Evolutionary conservation across 352 stramenopile genomes (phyloP), one percentile per base, ranked within the genome.

Genomic region (Globisporangium alternatum): DNA sequence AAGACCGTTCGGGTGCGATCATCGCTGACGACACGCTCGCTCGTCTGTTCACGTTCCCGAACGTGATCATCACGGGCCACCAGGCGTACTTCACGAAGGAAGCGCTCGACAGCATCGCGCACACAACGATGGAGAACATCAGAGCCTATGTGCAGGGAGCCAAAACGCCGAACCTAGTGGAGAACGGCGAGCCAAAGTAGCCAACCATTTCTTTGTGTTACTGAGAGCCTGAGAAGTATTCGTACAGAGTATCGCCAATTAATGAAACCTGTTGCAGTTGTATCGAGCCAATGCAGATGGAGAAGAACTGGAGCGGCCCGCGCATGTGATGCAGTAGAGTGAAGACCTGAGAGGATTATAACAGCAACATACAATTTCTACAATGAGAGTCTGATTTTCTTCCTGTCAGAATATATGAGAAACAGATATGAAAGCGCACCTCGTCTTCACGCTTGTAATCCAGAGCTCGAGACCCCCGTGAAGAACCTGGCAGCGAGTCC

Each of bases 61-160:
- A 93, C 63, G 85, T 93, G 44, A 73, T 93, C 53, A 84, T 91
- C 64, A 93, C 85, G 41, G 83, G 84, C 21, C 84, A 91, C 66
- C 84, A 93, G 62, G 84, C 82, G 17, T 93, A 88, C 71, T 91
- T 91, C 66, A 93, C 83, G 1, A 80, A 91, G 53, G 85, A 93
- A 37, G 85, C 85, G 0, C 65, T 93, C 15, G 64, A 78, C 54
- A 91, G 81, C 67, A 93, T 93, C 45, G 78, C 74, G 3, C 76
- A 83, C 60, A 87, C 78, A 5, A 93, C 83, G 3, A 88, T 93
- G 76, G 67, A 74, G 35, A 93, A 93, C 69, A 83, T 91, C 66
- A 74, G 85, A 44, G 81, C 78, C 47, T 89, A 83, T 37, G 61
- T 65, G 2, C 17, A 43, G 37, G 30, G 43, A 19, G 71, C 69